Conservation (phyloP, 2,329 filamentous ascomycete species). For the Neurospora crassa region DNA sequence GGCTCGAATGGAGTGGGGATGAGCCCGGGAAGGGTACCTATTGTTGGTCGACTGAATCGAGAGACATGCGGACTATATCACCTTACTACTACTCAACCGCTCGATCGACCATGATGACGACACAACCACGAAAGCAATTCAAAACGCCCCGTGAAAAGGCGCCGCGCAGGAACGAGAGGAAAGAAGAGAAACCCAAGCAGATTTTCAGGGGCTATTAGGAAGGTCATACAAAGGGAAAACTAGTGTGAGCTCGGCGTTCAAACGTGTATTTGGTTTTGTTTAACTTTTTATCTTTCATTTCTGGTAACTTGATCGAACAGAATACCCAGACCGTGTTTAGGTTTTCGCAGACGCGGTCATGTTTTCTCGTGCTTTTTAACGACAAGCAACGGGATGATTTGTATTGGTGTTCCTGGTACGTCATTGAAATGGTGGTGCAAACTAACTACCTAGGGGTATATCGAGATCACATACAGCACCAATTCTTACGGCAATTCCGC, state of each 20-base stretch:
- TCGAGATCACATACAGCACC: background rate
- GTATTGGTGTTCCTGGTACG: background rate
- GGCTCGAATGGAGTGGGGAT: background rate
- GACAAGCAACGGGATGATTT: background rate
- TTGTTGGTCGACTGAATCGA: background rate
- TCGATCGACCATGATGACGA: background rate
- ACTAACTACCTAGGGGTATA: background rate
- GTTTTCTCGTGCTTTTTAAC: background rate
- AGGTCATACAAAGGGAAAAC: background rate
- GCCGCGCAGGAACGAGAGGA: background rate
- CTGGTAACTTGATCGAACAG: background rate
- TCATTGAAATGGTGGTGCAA: background rate
- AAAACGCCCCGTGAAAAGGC: background rate
- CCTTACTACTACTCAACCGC: background rate
- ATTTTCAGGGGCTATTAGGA: background rate
- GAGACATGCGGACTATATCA: background rate
- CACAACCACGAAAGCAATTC: background rate
- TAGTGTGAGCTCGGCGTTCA: background rate
- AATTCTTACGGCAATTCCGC: background rate
- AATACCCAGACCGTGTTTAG: background rate
- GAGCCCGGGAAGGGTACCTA: background rate
- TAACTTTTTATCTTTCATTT: background rate
- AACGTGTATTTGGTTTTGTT: slow-evolving; percentile 1
- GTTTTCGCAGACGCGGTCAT: background rate
- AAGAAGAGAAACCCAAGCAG: background rate